Percentiles rank a stretch among this genome's conserved stretches.
phyloP scores from a whole-genome alignment of 345 rosid genomes.

The Gossypium stocksii region DNA sequence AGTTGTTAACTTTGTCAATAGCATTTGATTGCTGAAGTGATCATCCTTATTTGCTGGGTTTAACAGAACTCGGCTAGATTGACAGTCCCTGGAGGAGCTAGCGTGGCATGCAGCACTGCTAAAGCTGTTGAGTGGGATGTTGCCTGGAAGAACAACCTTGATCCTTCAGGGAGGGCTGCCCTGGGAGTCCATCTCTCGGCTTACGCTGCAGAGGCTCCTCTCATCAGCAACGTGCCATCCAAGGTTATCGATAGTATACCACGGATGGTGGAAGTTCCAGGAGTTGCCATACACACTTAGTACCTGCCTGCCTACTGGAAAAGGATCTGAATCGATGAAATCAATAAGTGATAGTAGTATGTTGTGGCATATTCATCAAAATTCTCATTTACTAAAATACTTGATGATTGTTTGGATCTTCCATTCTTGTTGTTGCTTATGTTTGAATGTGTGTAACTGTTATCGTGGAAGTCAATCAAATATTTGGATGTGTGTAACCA shows the following conservation, averaged over 20 bases:
- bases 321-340: too few species aligned
- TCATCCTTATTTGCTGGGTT: too few species aligned
- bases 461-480: too few species aligned
- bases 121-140: not conserved
- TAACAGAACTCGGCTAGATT: not conserved
- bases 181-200: not conserved
- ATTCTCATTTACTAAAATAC: too few species aligned
- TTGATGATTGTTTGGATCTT: too few species aligned
- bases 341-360: too few species aligned
- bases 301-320: not conserved
- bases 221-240: not conserved
- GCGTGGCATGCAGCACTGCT: not conserved
- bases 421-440: too few species aligned
- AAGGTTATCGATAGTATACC: not conserved
- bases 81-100: not conserved
- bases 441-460: too few species aligned
- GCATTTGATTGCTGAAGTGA: too few species aligned
- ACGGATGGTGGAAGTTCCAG: not conserved
- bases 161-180: not conserved
- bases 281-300: not conserved
- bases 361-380: too few species aligned
- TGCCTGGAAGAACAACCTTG: not conserved
- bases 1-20: too few species aligned
- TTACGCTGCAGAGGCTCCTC: not conserved
- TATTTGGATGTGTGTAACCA: too few species aligned